A percentile compares a stretch with the other conserved stretches of the same genome.
Conservation (phyloP, 1,139 yeast genomes). For the Geotrichum siamense region DNA sequence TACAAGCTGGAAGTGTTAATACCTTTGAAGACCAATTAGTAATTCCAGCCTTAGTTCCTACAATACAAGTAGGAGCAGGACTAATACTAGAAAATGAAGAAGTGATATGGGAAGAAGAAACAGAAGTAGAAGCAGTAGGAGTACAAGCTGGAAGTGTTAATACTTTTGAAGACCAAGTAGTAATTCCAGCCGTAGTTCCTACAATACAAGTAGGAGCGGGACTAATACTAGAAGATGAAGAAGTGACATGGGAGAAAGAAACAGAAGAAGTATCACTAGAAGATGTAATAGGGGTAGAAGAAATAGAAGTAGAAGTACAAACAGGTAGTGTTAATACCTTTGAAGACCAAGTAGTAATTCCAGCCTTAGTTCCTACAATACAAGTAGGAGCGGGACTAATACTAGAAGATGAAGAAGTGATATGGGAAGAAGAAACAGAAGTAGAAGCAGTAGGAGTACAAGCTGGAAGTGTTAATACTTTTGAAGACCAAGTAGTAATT, state of each 20-base stretch:
- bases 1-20: not conserved
- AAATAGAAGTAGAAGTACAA: conserved; percentile 1
- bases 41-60: not conserved
- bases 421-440: too few relatives aligned
- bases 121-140: too few relatives aligned
- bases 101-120: too few relatives aligned
- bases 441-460: conserved; percentile 18
- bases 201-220: conserved; percentile 1
- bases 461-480: conserved; percentile 19
- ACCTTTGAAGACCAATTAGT: too few relatives aligned
- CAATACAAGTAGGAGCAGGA: not conserved
- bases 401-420: too few relatives aligned
- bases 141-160: not conserved
- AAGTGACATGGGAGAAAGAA: conserved; percentile 1
- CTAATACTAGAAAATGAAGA: too few relatives aligned
- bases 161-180: not conserved
- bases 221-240: not conserved
- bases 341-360: conserved; percentile 2
- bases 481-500: conserved; percentile 12
- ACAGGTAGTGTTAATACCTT: conserved; percentile 8
- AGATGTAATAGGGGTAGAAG: not conserved
- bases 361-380: conserved; percentile 4
- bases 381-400: conserved; percentile 2
- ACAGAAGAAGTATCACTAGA: not conserved
- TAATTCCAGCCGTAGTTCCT: not conserved